Evolutionary conservation across 169 alveolate species (phyloP), one percentile per base, ranked within the genome.

Genomic region (Eimeria maxima): DNA sequence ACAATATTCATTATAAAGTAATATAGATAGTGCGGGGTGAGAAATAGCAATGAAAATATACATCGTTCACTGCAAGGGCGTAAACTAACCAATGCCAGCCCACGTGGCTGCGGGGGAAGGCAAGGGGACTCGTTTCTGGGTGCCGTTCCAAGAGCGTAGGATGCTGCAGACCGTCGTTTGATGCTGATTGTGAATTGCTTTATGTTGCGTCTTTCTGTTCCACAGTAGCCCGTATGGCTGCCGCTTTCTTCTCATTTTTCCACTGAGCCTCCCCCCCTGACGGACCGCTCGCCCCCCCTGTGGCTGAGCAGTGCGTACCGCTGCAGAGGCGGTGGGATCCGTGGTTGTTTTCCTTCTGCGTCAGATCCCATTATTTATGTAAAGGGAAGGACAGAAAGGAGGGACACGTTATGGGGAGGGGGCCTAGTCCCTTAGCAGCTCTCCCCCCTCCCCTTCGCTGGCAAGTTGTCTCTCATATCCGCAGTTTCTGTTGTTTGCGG

Each of bases 331-430:
- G 67, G 90, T 47, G 90, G 24, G 90, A 55, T 53, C 91, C 76
- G 65, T 27, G 63, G 80, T 45, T 42, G 38, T n/a, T 57, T 42
- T 60, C 38, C 74, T 86, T 86, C 81, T 33, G 65, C 65, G 13
- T 57, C 20, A 20, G 22, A 22, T 33, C 29, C 71, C 42, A 47
- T 57, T 86, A 60, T 86, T 57, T 86, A 38, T n/a, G 60, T 44
- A 24, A 86, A 57, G 69, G 81, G 93, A 55, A 86, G 69, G 65
- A 60, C 60, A 44, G 47, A 57, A 86, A 53, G 91, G 80, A 57
- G 93, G 65, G 80, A 86, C 71, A 81, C 55, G 93, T 86, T 86
- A 86, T 86, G 93, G 93, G 93, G 93, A 55, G 93, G 80, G 93
- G 93, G 80, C 93, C 44, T n/a, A 57, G 60, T 83, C 80, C 76